phyloP scores from a whole-genome alignment of 345 rosid genomes.

The Populus deltoides region DNA sequence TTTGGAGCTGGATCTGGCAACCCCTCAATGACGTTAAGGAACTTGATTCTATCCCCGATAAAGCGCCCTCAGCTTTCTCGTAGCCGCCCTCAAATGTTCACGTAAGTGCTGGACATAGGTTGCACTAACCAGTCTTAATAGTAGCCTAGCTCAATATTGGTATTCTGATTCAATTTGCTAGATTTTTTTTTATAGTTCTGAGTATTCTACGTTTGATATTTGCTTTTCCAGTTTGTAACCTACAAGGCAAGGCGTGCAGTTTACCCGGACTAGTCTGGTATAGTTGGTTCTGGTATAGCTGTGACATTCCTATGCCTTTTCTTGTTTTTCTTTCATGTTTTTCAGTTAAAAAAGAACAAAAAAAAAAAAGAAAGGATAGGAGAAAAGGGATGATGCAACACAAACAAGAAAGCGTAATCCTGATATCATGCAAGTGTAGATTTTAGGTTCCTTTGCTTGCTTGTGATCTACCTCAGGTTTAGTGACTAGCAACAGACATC shows the following conservation, averaged over 20 bases:
- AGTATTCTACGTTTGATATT: background rate
- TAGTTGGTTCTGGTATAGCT: background rate
- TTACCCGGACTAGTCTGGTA: background rate
- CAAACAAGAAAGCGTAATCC: background rate
- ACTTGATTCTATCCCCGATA: slow-evolving; percentile 87
- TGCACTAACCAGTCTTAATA: background rate
- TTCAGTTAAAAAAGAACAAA: background rate
- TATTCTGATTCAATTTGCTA: background rate
- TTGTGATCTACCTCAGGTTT: background rate
- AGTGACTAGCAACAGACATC: background rate
- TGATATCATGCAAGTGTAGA: background rate
- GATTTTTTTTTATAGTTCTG: background rate
- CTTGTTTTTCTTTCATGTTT: background rate
- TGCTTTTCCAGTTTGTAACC: slow-evolving; percentile 6
- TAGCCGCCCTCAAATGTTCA: slow-evolving; percentile 60
- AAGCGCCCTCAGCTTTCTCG: slow-evolving; percentile 93
- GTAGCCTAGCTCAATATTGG: background rate
- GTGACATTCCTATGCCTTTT: background rate
- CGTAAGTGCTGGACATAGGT: slow-evolving; percentile 40
- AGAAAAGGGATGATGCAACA: background rate
- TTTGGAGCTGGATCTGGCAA: slow-evolving; percentile 52
- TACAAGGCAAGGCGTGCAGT: background rate
- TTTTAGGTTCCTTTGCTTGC: background rate
- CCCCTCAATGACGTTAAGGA: slow-evolving; percentile 73
- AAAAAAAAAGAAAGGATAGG: background rate